A percentile compares a stretch with the other conserved stretches of the same genome.
These are phyloP conservation scores for Mycena amicta DNA, from an alignment of 768 basidiomycete species.

Conservation along the genomic window DNA sequence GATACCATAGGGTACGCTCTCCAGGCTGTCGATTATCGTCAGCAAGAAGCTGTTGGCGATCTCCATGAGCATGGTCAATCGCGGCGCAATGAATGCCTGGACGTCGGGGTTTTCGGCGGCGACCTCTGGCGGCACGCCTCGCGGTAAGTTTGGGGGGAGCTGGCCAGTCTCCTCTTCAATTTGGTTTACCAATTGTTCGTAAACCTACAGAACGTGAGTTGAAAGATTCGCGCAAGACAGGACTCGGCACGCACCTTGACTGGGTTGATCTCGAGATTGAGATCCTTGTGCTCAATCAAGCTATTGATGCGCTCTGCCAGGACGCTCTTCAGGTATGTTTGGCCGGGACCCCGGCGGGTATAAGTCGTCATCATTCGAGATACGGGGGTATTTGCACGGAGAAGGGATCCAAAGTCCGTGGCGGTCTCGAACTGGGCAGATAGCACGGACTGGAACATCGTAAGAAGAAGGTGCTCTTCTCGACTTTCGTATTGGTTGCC, in stretches of 20 bases:
- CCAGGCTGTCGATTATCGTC: slow-evolving; percentile 98
- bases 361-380: slow-evolving; percentile 99
- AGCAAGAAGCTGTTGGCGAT: slow-evolving; percentile 97
- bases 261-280: slow-evolving; percentile 98
- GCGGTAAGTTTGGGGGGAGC: slow-evolving; percentile 86
- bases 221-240: too few relatives aligned
- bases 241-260: slow-evolving; percentile 95
- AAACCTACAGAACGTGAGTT: slow-evolving; percentile 82
- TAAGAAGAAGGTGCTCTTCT: slow-evolving; percentile 96
- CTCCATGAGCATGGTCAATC: slow-evolving; percentile 99
- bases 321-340: slow-evolving; percentile 97
- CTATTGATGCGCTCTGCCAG: slow-evolving; percentile 98
- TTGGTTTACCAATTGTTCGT: slow-evolving; percentile 99
- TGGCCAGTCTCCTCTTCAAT: slow-evolving; percentile 97
- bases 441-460: slow-evolving; percentile 99
- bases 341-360: slow-evolving; percentile 96
- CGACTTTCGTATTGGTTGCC: slow-evolving; percentile 99
- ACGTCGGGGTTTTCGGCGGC: slow-evolving; percentile 94
- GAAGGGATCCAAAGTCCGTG: slow-evolving; percentile 97
- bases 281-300: slow-evolving; percentile 98
- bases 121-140: slow-evolving; percentile 92
- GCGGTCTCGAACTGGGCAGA: slow-evolving; percentile 99
- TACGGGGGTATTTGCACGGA: slow-evolving; percentile 98
- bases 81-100: slow-evolving; percentile 96
- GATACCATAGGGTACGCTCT: slow-evolving; percentile 98